Percentiles rank a stretch among this genome's conserved stretches.
Evolutionary conservation across 768 basidiomycete species (phyloP).

Genomic region (Suillus plorans): DNA sequence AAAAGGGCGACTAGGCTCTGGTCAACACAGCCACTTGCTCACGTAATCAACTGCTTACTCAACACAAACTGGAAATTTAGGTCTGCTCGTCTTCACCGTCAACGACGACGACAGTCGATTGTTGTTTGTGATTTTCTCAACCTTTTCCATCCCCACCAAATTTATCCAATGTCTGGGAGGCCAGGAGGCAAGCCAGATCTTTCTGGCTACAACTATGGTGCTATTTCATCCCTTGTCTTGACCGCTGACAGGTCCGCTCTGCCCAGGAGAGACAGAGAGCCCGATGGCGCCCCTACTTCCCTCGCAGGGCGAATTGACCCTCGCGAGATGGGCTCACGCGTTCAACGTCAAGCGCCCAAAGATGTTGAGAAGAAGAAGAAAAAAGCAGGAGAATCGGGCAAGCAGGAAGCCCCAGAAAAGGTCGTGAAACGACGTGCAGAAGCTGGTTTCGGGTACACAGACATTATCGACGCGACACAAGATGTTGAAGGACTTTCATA

Average conservation of each 20-base stretch:
- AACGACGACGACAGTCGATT: conserved; percentile 5
- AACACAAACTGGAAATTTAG: conserved; percentile 2
- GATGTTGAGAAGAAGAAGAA: conserved; percentile 94
- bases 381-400: conserved; percentile 57
- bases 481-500: conserved; percentile 92
- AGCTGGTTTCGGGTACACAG: conserved; percentile 73
- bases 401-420: conserved; percentile 57
- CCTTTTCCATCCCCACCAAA: background rate
- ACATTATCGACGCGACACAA: conserved; percentile 93
- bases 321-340: conserved; percentile 92
- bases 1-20: no score
- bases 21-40: background rate
- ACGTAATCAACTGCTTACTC: background rate
- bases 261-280: conserved; percentile 90
- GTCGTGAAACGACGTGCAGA: conserved; percentile 62
- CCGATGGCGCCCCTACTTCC: conserved; percentile 93
- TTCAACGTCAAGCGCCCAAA: conserved; percentile 77
- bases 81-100: conserved; percentile 1
- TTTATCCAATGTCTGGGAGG: conserved; percentile 36
- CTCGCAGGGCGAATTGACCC: conserved; percentile 89
- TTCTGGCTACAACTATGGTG: conserved; percentile 93
- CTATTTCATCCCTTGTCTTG: conserved; percentile 91
- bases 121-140: background rate
- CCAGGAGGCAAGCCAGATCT: conserved; percentile 67
- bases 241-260: conserved; percentile 84